phyloP scores from a whole-genome alignment of 2,329 filamentous ascomycete genomes.

The Ceratocystis ficicola region DNA sequence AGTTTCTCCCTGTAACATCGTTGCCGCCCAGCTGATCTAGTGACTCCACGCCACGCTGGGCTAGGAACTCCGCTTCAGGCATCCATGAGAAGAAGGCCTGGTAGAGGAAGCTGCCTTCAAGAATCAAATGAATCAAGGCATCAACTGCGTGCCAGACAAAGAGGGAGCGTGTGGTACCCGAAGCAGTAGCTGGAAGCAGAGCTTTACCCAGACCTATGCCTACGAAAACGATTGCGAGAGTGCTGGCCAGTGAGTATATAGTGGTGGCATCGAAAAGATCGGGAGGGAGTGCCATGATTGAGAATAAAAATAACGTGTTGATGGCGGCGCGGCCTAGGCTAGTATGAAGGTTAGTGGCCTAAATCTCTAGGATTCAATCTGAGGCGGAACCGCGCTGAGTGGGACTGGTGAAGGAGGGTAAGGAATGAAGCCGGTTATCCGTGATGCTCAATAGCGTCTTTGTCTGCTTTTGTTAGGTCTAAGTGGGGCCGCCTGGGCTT shows the following conservation, averaged over 20 bases:
- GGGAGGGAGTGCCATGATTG: constrained; percentile 32
- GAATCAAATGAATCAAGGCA: constrained; percentile 76
- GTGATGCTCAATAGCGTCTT: background rate
- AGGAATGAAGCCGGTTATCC: background rate
- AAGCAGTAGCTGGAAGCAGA: constrained; percentile 38
- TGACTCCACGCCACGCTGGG: constrained; percentile 7
- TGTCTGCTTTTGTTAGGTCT: background rate
- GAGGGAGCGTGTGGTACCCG: constrained; percentile 54
- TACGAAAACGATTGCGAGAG: constrained; percentile 36
- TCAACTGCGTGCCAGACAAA: constrained; percentile 96
- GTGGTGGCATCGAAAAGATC: constrained; percentile 50
- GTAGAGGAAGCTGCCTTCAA: constrained; percentile 86
- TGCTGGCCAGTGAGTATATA: constrained; percentile 45
- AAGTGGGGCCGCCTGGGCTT: background rate
- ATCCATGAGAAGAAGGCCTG: constrained; percentile 71
- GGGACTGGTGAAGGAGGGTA: background rate
- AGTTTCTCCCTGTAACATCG: constrained; percentile 20
- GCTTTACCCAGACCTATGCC: constrained; percentile 25
- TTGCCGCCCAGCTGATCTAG: constrained; percentile 17
- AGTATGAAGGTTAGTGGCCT: background rate
- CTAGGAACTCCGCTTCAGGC: constrained; percentile 24
- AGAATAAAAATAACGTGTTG: background rate
- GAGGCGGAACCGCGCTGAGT: background rate
- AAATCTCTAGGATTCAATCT: background rate
- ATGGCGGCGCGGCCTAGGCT: background rate